A percentile compares a stretch with the other conserved stretches of the same genome.
Conservation (phyloP, 2,329 filamentous ascomycete species). For the Sphaceloma murrayae region DNA sequence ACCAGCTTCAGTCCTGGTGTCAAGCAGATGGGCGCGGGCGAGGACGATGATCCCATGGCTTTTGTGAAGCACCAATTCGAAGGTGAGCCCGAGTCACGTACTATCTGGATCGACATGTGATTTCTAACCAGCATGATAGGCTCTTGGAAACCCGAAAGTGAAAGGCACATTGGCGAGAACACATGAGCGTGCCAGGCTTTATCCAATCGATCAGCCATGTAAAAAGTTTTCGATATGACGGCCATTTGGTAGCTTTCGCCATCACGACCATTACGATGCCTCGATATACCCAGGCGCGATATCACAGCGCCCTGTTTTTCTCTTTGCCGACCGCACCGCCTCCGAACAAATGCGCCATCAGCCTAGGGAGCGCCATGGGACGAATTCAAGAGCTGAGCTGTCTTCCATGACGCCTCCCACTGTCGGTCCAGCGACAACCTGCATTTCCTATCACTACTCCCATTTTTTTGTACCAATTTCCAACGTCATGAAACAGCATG, state of each 20-base stretch:
- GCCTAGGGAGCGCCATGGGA: no score
- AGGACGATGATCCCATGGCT: constrained; percentile 85
- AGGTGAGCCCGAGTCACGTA: constrained; percentile 49
- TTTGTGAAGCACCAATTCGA: constrained; percentile 97
- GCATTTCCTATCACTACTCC: no score
- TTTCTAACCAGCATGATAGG: constrained; percentile 44
- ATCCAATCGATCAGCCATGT: no score
- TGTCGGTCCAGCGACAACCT: no score
- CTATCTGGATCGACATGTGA: not conserved
- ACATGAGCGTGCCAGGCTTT: no score
- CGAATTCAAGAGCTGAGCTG: constrained; percentile 13
- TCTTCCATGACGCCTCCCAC: no score
- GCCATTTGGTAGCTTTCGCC: not conserved
- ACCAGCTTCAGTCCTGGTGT: constrained; percentile 96
- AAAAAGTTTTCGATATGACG: no score
- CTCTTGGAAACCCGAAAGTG: constrained; percentile 65
- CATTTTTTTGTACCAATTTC: no score
- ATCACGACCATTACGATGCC: constrained; percentile 11
- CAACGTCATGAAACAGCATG: no score
- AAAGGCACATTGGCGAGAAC: constrained; percentile 55
- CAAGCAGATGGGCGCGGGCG: constrained; percentile 81
- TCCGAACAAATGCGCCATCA: no score
- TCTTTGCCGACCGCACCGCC: not conserved
- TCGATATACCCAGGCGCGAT: constrained; percentile 12
- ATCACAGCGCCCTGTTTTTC: not conserved